phyloP scores from a whole-genome alignment of 179 eudicot genomes.

The Sideroxylon spinosum region DNA sequence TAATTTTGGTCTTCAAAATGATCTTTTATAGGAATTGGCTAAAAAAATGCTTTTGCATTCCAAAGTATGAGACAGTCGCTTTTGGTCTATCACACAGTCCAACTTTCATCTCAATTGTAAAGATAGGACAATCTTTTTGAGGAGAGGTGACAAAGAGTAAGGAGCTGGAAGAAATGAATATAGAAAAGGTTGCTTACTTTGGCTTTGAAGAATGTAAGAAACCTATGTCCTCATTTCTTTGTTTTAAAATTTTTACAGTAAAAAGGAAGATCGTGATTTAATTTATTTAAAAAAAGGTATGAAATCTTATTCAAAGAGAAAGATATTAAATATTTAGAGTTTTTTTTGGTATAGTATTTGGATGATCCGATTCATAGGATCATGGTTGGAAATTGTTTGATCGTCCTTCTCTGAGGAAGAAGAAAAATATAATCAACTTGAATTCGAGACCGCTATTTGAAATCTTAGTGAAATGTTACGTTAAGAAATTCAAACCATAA shows the following conservation, averaged over 20 bases:
- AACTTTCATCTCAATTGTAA: slow-evolving; percentile 53
- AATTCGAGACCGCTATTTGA: too few species aligned
- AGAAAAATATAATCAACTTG: too few species aligned
- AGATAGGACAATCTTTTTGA: slow-evolving; percentile 36
- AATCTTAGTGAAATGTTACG: too few species aligned
- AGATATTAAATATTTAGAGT: too few species aligned
- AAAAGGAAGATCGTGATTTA: neutral
- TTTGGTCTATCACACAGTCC: slow-evolving; percentile 65
- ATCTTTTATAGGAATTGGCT: slow-evolving; percentile 60
- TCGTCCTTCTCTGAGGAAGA: too few species aligned
- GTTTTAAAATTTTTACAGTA: neutral
- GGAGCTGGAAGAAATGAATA: slow-evolving; percentile 71
- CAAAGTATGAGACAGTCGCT: slow-evolving; percentile 45
- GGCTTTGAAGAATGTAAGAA: slow-evolving; percentile 49
- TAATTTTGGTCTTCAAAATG: slow-evolving; percentile 54
- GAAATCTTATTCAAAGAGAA: too few species aligned
- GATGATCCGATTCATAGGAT: too few species aligned
- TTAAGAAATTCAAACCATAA: too few species aligned
- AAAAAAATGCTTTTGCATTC: slow-evolving; percentile 42
- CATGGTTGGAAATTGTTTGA: too few species aligned
- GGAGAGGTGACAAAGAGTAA: slow-evolving; percentile 64
- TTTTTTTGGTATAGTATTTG: too few species aligned
- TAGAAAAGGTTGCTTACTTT: slow-evolving; percentile 68
- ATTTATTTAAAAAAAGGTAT: too few species aligned
- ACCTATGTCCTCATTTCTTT: neutral